Evolutionary conservation across 2,329 filamentous ascomycete species (phyloP), one percentile per base, ranked within the genome.

Genomic region (Penicillium sp.): DNA sequence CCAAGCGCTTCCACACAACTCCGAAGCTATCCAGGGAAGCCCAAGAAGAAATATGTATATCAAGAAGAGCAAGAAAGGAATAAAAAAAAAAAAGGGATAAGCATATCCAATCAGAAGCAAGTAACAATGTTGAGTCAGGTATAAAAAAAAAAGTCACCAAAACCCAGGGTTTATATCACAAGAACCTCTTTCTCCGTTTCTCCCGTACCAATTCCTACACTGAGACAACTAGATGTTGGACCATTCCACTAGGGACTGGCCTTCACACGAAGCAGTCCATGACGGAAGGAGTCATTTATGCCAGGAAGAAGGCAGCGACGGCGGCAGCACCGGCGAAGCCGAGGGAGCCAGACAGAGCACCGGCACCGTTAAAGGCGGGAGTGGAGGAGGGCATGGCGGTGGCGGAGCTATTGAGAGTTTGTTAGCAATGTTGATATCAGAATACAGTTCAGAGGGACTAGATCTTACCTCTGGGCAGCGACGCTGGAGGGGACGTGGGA

Each of bases 301-400:
- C 72, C 56, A 75, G 65, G 69, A 75, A 63, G 72, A 72, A 71
- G 60, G 72, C 73, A 12, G 71, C 72, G 28, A 61, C 65, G 60
- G 72, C 73, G 53, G 72, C 72, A 22, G 56, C 64, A 68, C 73
- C 73, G 49, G 72, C 73, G 64, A 75, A 67, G 63, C 66, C 62
- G 61, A 74, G 61, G 59, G 73, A 75, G 66, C 69, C 69, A 56
- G 61, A 61, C 65, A 75, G 42, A 56, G 71, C 61, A 70, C 65
- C 71, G 61, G 69, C 73, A 64, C 65, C 72, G 68, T 65, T 72
- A 72, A 61, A 73, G 51, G 38, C 58, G 44, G 72, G 66, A 56
- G 61, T 58, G 56, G 66, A 33, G 54, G 64, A 56, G 58, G 70
- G 40, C 42, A 61, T 63, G 58, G 53, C 47, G 9, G 24, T 53